phyloP scores from a whole-genome alignment of 1,139 yeast species.

The Sugiyamaella xylanicola region DNA sequence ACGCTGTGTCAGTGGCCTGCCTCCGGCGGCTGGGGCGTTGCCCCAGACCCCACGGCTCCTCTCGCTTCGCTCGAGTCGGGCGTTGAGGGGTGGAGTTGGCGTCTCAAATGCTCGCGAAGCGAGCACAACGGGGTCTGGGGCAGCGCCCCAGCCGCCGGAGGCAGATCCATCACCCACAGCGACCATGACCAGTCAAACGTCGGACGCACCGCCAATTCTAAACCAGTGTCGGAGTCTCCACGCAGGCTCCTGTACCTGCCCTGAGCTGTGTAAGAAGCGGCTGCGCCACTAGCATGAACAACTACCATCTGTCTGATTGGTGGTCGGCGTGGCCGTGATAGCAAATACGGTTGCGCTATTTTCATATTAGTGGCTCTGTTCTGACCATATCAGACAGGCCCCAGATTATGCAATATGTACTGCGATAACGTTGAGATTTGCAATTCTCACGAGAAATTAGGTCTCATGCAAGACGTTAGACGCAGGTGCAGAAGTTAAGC shows the following conservation, averaged over 20 bases:
- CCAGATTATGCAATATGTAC: conserved; percentile 9
- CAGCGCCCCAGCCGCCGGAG: neutral
- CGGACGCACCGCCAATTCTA: too few relatives aligned
- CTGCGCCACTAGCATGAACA: too few relatives aligned
- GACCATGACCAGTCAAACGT: too few relatives aligned
- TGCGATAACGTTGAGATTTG: conserved; percentile 6
- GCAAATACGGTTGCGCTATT: too few relatives aligned
- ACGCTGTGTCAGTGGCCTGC: neutral
- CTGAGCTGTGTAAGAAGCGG: too few relatives aligned
- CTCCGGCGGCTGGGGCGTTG: neutral
- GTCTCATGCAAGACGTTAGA: conserved; percentile 2
- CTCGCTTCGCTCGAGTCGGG: neutral
- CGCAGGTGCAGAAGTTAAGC: neutral
- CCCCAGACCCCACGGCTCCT: neutral
- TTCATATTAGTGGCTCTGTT: neutral
- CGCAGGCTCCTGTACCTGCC: too few relatives aligned
- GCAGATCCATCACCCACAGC: too few relatives aligned
- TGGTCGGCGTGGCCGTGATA: too few relatives aligned
- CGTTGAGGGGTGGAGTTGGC: too few relatives aligned
- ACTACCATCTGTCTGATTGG: too few relatives aligned
- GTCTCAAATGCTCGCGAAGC: too few relatives aligned
- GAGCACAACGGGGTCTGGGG: neutral
- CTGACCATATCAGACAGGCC: neutral
- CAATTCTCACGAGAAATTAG: conserved; percentile 10
- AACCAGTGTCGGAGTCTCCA: too few relatives aligned